Evolutionary conservation across 2,329 filamentous ascomycete genomes (phyloP).

Genomic region (Fusarium sp.): DNA sequence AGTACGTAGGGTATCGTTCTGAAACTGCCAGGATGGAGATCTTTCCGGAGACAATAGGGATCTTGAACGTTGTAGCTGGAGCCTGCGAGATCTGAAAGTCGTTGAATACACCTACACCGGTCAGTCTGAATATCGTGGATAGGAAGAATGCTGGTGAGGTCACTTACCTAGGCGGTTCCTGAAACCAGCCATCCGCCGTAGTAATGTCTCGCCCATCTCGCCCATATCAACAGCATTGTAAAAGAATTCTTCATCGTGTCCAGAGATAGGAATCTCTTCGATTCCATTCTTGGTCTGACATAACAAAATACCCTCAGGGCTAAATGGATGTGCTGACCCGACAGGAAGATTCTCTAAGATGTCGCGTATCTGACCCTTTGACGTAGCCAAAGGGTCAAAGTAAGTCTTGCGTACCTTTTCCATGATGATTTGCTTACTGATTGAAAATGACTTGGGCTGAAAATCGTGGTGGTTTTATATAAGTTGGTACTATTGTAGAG

Average conservation of each 20-base stretch:
- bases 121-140: accelerated
- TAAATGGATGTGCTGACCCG: conserved; percentile 25
- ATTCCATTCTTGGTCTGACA: conserved; percentile 12
- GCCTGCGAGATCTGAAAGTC: conserved; percentile 26
- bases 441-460: neutral
- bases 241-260: conserved; percentile 6
- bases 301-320: conserved; percentile 20
- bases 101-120: neutral
- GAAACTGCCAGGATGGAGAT: conserved; percentile 12
- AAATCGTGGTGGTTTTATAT: neutral
- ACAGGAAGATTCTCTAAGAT: neutral
- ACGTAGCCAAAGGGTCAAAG: conserved; percentile 24
- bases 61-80: conserved; percentile 9
- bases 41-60: neutral
- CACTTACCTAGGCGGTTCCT: neutral
- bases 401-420: conserved; percentile 28
- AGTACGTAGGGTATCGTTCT: conserved; percentile 5
- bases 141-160: accelerated
- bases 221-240: conserved; percentile 20
- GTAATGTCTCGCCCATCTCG: neutral
- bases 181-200: conserved; percentile 11
- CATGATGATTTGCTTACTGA: conserved; percentile 2
- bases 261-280: conserved; percentile 18
- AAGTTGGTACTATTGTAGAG: neutral
- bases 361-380: conserved; percentile 20